Conservation (phyloP, 371 early-diverging fungal species). For the Amoeboaphelidium protococcarum region DNA sequence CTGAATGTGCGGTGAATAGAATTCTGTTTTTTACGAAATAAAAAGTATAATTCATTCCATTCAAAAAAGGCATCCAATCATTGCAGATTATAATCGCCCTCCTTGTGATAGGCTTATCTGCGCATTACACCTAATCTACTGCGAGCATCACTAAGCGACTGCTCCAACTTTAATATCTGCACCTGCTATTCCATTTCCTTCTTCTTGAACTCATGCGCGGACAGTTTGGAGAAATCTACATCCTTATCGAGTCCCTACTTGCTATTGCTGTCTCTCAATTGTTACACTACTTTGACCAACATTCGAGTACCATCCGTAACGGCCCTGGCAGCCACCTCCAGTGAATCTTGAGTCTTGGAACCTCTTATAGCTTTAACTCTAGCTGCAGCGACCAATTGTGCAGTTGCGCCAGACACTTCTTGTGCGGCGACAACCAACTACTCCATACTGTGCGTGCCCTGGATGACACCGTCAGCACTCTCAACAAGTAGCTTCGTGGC, state of each 20-base stretch:
- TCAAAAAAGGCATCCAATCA: too few relatives aligned
- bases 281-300: conserved; percentile 74
- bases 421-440: conserved; percentile 84
- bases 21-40: too few relatives aligned
- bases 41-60: too few relatives aligned
- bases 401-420: conserved; percentile 82
- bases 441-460: conserved; percentile 65
- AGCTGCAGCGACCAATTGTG: conserved; percentile 85
- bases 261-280: conserved; percentile 38
- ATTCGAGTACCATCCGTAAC: conserved; percentile 72
- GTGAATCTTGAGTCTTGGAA: conserved; percentile 62
- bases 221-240: conserved; percentile 43
- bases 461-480: conserved; percentile 78
- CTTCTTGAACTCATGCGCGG: conserved; percentile 72
- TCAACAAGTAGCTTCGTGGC: conserved; percentile 78
- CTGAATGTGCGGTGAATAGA: too few relatives aligned
- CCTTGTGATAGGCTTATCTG: conserved; percentile 28
- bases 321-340: conserved; percentile 72
- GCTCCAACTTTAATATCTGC: conserved; percentile 71
- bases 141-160: conserved; percentile 58
- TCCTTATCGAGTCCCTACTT: conserved; percentile 22
- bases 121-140: conserved; percentile 73
- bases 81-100: background rate
- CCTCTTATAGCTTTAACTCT: conserved; percentile 74
- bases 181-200: conserved; percentile 95